Base-by-base conservation (phyloP, 129 eudicot species). In the Escallonia herrerae region DNA sequence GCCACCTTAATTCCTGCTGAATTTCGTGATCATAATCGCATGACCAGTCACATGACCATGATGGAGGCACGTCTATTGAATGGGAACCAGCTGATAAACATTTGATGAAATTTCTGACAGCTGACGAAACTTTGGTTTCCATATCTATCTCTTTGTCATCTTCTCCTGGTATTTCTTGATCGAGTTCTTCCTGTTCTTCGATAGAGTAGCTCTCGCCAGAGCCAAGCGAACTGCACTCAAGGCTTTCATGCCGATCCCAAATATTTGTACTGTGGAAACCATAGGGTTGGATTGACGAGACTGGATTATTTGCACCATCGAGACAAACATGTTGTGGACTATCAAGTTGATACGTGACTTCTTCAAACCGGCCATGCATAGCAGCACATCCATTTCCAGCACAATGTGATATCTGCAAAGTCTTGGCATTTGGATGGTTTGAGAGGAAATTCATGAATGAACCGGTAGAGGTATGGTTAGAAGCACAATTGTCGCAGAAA, bases 1-100 rank as follows among this genome's bases (percentile, higher is more conserved):
- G 79, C 88, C 88, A 83, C 70, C 81, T 79, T 52, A 83, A 51
- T 47, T 83, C 81, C 63, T 79, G 79, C 49, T 78, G 62, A 64
- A 78, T 76, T 52, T 77, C 79, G 2, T 63, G 72, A 55, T 82
- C 80, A 15, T 56, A 51, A 12, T 70, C 77, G 40, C n/a, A 8
- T 62, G 13, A 53, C n/a, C n/a, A n/a, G n/a, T 57, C 72, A 38
- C 65, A 45, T 37, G 42, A 40, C 3, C 3, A 52, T 8, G 56
- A 33, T 15, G 70, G 72, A 43, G 59, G 50, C 50, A 3, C 65
- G 37, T 56, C 67, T 7, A 54, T 13, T n/a, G 73, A 66, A 55
- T 45, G 73, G 2, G 74, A n/a, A n/a, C n/a, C 42, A 39, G 14
- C 48, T 15, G 73, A 65, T 13, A 68, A 56, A n/a, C 66, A 60